Conservation (phyloP, 1,284 basidiomycete genomes). For the Marasmius oreades region DNA sequence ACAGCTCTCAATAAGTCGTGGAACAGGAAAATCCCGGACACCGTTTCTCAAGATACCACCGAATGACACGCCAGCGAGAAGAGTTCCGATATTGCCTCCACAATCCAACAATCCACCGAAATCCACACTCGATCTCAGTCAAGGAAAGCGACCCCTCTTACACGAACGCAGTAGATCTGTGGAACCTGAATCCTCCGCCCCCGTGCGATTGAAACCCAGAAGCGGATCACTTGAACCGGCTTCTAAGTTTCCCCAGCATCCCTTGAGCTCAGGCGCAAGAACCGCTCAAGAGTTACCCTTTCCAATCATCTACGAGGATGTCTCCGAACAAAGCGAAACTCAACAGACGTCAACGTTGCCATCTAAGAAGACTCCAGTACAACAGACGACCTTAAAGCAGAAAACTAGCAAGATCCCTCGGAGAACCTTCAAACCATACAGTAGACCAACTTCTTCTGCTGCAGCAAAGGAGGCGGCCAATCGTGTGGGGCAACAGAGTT, state of each 20-base stretch:
- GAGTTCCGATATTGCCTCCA: constrained; percentile 39
- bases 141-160: neutral
- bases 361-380: neutral
- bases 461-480: neutral
- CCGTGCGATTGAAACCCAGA: constrained; percentile 22
- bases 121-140: neutral
- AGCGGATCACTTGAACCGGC: constrained; percentile 27
- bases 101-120: constrained; percentile 23
- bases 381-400: constrained; percentile 51
- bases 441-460: constrained; percentile 32
- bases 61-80: constrained; percentile 53
- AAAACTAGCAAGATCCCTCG: constrained; percentile 65
- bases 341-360: constrained; percentile 23
- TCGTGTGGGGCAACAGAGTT: constrained; percentile 1
- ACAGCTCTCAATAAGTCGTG: constrained; percentile 18
- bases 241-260: constrained; percentile 1
- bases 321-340: constrained; percentile 25
- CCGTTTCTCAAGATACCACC: constrained; percentile 30
- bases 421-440: constrained; percentile 63
- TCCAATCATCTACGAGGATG: constrained; percentile 31
- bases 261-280: neutral
- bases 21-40: constrained; percentile 5
- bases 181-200: constrained; percentile 27
- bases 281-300: constrained; percentile 36
- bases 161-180: constrained; percentile 30